Percentiles rank a stretch among this genome's conserved stretches.
Conservation (phyloP, 2,329 filamentous ascomycete genomes). For the Sporothrix brasiliensis region DNA sequence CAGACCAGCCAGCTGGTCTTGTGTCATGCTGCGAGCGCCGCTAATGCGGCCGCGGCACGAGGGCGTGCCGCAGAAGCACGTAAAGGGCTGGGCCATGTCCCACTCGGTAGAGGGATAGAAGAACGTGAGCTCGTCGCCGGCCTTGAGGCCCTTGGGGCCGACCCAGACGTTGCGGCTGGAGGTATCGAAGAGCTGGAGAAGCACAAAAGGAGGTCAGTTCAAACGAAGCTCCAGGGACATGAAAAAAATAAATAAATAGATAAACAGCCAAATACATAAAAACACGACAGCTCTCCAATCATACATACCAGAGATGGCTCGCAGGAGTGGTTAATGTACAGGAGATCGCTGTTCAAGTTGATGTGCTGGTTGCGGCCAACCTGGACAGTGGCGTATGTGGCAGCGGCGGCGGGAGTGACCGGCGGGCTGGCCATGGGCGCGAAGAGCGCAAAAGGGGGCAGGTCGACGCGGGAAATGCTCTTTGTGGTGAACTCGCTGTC, state of each 20-base stretch:
- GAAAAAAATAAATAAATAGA: background rate
- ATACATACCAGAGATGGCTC: constrained; percentile 61
- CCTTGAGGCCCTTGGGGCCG: constrained; percentile 57
- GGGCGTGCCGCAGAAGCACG: constrained; percentile 62
- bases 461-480: constrained; percentile 57
- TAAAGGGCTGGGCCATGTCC: constrained; percentile 72
- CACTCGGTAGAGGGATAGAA: constrained; percentile 78
- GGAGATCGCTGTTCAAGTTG: constrained; percentile 65
- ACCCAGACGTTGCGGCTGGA: constrained; percentile 60
- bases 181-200: constrained; percentile 61
- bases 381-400: constrained; percentile 68
- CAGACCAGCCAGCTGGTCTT: constrained; percentile 57
- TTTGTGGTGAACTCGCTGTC: constrained; percentile 61
- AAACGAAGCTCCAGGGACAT: background rate
- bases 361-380: constrained; percentile 59
- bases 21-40: constrained; percentile 64
- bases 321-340: constrained; percentile 71
- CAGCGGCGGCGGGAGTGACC: constrained; percentile 56
- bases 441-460: constrained; percentile 66
- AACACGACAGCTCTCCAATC: background rate
- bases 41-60: constrained; percentile 64
- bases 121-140: constrained; percentile 66
- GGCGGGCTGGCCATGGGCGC: constrained; percentile 68
- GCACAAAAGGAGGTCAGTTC: background rate
- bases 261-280: background rate